Evolutionary conservation across 495 filamentous ascomycete species (phyloP).

Genomic region (Haplographium delicatum): DNA sequence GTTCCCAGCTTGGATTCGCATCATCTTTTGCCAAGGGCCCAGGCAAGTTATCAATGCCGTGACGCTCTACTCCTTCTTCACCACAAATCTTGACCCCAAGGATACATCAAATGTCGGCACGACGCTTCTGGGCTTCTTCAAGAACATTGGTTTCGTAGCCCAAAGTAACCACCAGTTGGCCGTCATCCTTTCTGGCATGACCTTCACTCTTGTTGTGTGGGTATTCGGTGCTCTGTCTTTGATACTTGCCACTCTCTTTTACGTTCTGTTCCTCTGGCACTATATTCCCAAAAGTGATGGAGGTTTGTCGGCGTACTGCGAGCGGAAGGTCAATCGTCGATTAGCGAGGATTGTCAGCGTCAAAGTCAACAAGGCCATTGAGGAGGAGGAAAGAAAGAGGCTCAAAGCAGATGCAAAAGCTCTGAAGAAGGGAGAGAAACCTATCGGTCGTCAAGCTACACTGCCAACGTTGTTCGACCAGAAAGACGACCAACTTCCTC

Average conservation of each 20-base stretch:
- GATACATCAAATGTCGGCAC: conserved; percentile 48
- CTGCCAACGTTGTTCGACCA: conserved; percentile 56
- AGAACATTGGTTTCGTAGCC: conserved; percentile 68
- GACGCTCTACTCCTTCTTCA: conserved; percentile 75
- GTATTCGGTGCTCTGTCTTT: conserved; percentile 73
- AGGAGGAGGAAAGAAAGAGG: conserved; percentile 58
- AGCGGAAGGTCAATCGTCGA: conserved; percentile 78
- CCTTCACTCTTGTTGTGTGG: conserved; percentile 89
- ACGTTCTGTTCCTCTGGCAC: conserved; percentile 83
- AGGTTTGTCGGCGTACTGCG: conserved; percentile 77
- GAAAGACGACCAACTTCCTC: conserved; percentile 49
- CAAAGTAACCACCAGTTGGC: conserved; percentile 67
- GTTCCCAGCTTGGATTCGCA: conserved; percentile 73
- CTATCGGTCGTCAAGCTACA: conserved; percentile 56
- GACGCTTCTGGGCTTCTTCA: conserved; percentile 59
- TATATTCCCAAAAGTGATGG: conserved; percentile 76
- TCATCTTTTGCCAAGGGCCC: conserved; percentile 84
- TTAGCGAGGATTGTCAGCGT: conserved; percentile 72
- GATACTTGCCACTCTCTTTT: conserved; percentile 65
- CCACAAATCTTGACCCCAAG: conserved; percentile 60
- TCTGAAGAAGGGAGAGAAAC: conserved; percentile 49
- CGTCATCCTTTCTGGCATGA: conserved; percentile 79
- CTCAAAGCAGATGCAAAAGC: conserved; percentile 54
- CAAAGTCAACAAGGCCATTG: conserved; percentile 82
- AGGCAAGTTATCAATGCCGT: conserved; percentile 85